phyloP scores from a whole-genome alignment of 345 rosid species.

The Eucalyptus tenuipes region DNA sequence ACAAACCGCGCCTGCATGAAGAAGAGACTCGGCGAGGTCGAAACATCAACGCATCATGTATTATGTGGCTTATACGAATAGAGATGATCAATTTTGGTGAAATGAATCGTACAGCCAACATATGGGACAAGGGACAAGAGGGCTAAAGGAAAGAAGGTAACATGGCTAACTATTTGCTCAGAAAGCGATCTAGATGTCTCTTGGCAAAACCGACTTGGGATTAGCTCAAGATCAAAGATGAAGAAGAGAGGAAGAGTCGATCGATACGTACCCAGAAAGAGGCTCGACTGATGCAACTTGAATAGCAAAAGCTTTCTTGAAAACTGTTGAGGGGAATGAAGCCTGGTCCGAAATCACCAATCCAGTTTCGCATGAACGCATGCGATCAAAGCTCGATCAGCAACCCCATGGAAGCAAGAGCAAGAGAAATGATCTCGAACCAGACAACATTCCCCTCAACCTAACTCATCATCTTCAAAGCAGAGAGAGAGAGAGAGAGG shows the following conservation, averaged over 20 bases:
- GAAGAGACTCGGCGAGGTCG: neutral
- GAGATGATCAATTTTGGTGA: neutral
- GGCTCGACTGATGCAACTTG: neutral
- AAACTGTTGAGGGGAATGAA: constrained; percentile 79
- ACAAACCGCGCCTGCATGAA: neutral
- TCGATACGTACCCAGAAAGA: neutral
- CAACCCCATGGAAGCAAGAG: neutral
- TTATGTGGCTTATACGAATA: neutral
- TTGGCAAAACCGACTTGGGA: neutral
- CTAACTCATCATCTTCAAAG: neutral
- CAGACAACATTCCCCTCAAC: constrained; percentile 83
- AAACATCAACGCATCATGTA: neutral
- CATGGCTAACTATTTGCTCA: neutral
- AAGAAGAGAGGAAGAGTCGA: neutral
- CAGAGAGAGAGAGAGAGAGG: neutral
- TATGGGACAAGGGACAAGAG: neutral
- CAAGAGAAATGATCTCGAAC: constrained; percentile 52
- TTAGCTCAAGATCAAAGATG: neutral
- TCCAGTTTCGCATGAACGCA: neutral
- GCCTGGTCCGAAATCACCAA: constrained; percentile 88
- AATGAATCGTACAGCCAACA: neutral
- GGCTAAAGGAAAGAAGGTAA: neutral
- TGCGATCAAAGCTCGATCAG: neutral
- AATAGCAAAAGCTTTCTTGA: neutral
- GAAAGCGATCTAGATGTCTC: neutral